Conservation (phyloP, 2,329 filamentous ascomycete genomes). For the Aureobasidium zeae region DNA sequence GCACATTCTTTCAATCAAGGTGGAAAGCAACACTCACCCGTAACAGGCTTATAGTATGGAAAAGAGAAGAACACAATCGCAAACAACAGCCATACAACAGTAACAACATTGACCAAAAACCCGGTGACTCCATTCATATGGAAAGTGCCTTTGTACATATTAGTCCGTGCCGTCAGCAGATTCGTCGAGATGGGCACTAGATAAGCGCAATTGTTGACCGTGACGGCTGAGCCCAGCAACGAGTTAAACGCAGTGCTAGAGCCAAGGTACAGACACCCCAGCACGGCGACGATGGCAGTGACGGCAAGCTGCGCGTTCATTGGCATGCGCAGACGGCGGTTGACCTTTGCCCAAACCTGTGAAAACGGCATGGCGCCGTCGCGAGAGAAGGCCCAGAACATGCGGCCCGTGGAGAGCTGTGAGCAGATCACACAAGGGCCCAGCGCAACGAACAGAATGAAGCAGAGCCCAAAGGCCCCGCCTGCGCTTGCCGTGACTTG, state of each 20-base stretch:
- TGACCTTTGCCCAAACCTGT: conserved; percentile 5
- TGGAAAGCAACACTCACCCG: conserved; percentile 6
- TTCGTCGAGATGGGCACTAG: conserved; percentile 8
- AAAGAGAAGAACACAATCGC: conserved; percentile 40
- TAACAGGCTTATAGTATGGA: conserved; percentile 35
- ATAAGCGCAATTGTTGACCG: conserved; percentile 10
- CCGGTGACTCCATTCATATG: conserved; percentile 4
- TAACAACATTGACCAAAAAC: conserved; percentile 1
- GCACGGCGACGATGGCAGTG: conserved; percentile 16
- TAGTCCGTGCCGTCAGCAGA: neutral
- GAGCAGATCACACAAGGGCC: conserved; percentile 35
- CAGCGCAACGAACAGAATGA: conserved; percentile 38
- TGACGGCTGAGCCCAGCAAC: conserved; percentile 4
- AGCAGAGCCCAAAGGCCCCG: conserved; percentile 35
- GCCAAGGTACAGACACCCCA: conserved; percentile 18
- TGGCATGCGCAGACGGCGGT: conserved; percentile 13
- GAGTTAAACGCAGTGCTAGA: conserved; percentile 18
- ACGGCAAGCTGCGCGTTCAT: conserved; percentile 17
- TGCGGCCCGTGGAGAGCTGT: conserved; percentile 28
- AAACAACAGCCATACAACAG: conserved; percentile 23
- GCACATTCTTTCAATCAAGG: neutral
- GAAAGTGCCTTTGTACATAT: conserved; percentile 12
- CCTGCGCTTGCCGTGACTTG: conserved; percentile 35
- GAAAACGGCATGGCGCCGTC: conserved; percentile 28
- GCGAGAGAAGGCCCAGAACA: conserved; percentile 39